Percentiles rank a stretch among this genome's conserved stretches.
These are phyloP conservation scores for Sonneratia caseolaris DNA, from an alignment of 345 rosid genomes.

Conservation along the genomic window DNA sequence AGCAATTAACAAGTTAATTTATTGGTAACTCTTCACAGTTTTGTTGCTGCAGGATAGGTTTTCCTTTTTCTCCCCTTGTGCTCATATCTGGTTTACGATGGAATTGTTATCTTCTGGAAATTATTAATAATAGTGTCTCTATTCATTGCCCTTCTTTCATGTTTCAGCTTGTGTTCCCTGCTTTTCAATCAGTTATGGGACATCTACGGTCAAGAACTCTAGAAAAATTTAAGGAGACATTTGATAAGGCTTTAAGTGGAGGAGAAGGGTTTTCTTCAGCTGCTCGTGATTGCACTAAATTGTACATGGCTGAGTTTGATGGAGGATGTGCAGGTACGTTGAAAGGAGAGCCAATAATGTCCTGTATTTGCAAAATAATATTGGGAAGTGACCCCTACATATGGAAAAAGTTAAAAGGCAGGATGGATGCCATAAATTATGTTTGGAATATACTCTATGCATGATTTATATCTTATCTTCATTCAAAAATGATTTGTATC, in stretches of 20 bases:
- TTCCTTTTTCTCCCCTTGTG: neutral
- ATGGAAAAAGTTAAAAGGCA: neutral
- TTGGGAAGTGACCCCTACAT: neutral
- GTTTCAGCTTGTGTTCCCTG: conserved; percentile 77
- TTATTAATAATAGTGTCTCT: neutral
- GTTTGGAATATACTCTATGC: neutral
- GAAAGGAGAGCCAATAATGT: neutral
- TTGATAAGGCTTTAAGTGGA: conserved; percentile 66
- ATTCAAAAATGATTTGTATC: no score
- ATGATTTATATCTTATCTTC: neutral
- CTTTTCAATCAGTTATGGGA: conserved; percentile 69
- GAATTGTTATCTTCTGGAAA: neutral
- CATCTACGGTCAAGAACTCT: conserved; percentile 66
- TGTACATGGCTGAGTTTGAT: conserved; percentile 50
- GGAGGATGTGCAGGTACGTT: conserved; percentile 62
- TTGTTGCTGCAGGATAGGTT: neutral
- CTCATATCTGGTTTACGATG: neutral
- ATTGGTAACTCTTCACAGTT: neutral
- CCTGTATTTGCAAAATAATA: neutral
- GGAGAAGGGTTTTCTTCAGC: conserved; percentile 78
- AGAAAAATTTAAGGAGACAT: conserved; percentile 59
- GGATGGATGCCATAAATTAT: neutral
- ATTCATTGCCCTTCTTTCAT: conserved; percentile 10
- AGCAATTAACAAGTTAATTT: neutral
- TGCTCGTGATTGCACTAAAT: conserved; percentile 36